phyloP scores from a whole-genome alignment of 768 basidiomycete species.

The Podaxis sp. region DNA sequence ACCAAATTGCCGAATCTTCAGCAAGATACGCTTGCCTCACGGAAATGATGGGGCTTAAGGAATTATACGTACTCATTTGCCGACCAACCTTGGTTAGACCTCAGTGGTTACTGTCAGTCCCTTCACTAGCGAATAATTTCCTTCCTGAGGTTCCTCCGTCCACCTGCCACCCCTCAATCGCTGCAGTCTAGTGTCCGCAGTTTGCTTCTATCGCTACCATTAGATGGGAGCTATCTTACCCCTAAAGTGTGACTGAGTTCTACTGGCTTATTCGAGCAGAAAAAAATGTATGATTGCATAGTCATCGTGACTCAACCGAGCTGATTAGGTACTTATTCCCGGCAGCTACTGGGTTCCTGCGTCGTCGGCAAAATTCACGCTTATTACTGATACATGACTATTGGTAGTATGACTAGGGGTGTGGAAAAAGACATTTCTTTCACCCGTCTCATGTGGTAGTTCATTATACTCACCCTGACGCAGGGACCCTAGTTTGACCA shows the following conservation, averaged over 20 bases:
- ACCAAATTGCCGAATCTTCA: neutral
- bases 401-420: too few species aligned
- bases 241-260: neutral
- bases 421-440: neutral
- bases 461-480: neutral
- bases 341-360: neutral
- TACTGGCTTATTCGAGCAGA: neutral
- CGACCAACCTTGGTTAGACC: neutral
- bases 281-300: neutral
- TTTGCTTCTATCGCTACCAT: neutral
- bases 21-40: neutral
- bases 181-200: neutral
- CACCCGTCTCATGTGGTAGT: neutral
- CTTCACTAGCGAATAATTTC: neutral
- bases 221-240: neutral
- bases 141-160: conserved; percentile 2
- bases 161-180: neutral
- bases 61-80: neutral
- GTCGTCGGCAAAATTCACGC: neutral
- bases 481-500: neutral
- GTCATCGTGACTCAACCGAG: neutral
- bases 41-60: neutral
- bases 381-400: neutral
- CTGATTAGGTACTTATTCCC: neutral
- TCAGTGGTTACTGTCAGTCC: neutral